Percentiles rank a stretch among this genome's conserved stretches.
Conservation (phyloP, 805 yeast genomes). For the Metschnikowia proteae region DNA sequence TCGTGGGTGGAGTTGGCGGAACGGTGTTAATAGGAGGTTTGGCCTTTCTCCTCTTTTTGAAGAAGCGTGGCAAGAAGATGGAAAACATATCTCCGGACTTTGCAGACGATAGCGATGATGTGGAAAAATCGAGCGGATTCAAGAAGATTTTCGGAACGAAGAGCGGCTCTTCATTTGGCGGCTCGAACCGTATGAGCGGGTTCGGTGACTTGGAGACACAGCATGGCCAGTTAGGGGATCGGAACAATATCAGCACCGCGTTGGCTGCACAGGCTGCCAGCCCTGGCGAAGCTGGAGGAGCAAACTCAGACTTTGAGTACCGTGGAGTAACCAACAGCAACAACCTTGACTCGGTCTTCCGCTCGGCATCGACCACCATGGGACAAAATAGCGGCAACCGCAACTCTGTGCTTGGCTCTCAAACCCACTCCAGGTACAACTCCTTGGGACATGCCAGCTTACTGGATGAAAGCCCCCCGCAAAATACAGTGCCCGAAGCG, state of each 20-base stretch:
- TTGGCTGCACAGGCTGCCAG: conserved; percentile 9
- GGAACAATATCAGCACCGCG: not conserved
- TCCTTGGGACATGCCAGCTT: conserved; percentile 8
- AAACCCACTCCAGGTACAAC: conserved; percentile 15
- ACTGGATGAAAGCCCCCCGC: conserved; percentile 1
- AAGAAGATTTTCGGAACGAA: conserved; percentile 30
- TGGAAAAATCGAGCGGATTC: conserved; percentile 24
- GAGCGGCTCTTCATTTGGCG: conserved; percentile 13
- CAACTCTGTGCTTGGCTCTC: conserved; percentile 9
- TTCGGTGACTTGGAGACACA: conserved; percentile 29
- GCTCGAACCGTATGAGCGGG: conserved; percentile 8
- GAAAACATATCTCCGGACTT: conserved; percentile 45
- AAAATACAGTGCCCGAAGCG: not conserved
- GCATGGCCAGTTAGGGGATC: not conserved
- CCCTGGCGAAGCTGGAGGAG: conserved; percentile 8
- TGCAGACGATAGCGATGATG: conserved; percentile 28
- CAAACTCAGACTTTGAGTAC: conserved; percentile 35
- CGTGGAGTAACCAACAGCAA: conserved; percentile 43
- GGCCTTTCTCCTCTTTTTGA: conserved; percentile 35
- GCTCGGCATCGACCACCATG: conserved; percentile 9
- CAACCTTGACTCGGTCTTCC: conserved; percentile 40
- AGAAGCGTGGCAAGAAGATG: conserved; percentile 26
- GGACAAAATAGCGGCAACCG: conserved; percentile 11
- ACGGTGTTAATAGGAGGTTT: conserved; percentile 37
- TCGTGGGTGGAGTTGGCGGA: conserved; percentile 47